A percentile compares a stretch with the other conserved stretches of the same genome.
Evolutionary conservation across 805 yeast species (phyloP).

Genomic region (Saccharomycopsis sp.): DNA sequence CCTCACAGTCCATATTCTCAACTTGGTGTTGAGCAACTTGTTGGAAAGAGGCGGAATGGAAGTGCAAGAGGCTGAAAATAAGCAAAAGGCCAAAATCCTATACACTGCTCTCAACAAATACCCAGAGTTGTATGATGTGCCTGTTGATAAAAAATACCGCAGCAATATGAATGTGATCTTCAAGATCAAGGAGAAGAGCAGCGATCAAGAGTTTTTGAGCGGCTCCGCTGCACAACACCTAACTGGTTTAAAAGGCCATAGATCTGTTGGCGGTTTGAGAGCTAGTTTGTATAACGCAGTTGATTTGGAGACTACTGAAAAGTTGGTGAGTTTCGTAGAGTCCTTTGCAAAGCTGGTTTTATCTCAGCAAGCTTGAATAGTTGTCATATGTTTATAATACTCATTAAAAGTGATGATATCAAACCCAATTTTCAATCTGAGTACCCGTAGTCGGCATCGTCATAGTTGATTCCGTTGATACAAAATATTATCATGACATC

Average conservation of each 20-base stretch:
- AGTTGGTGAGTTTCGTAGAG: conserved; percentile 46
- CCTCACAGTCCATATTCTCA: conserved; percentile 79
- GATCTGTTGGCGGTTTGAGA: conserved; percentile 96
- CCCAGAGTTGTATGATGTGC: conserved; percentile 55
- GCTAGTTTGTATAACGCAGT: conserved; percentile 91
- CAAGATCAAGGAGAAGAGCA: conserved; percentile 45
- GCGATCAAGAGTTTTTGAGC: conserved; percentile 61
- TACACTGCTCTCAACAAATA: conserved; percentile 58
- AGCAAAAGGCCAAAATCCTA: conserved; percentile 51
- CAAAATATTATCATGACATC: conserved; percentile 59
- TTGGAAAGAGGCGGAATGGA: conserved; percentile 63
- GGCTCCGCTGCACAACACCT: conserved; percentile 53
- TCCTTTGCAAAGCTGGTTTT: too few species aligned
- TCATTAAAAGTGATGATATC: too few species aligned
- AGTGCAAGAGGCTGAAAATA: conserved; percentile 48
- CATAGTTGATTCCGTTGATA: conserved; percentile 36
- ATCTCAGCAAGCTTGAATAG: too few species aligned
- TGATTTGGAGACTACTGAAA: conserved; percentile 46
- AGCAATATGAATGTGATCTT: conserved; percentile 93
- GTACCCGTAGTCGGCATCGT: too few species aligned
- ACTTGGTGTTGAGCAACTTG: conserved; percentile 62
- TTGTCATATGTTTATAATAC: too few species aligned
- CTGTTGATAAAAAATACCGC: conserved; percentile 57
- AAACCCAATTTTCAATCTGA: too few species aligned
- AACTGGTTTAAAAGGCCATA: conserved; percentile 85